Evolutionary conservation across 1,139 yeast genomes (phyloP), one percentile per base, ranked within the genome.

Genomic region (Geotrichum fermentans): DNA sequence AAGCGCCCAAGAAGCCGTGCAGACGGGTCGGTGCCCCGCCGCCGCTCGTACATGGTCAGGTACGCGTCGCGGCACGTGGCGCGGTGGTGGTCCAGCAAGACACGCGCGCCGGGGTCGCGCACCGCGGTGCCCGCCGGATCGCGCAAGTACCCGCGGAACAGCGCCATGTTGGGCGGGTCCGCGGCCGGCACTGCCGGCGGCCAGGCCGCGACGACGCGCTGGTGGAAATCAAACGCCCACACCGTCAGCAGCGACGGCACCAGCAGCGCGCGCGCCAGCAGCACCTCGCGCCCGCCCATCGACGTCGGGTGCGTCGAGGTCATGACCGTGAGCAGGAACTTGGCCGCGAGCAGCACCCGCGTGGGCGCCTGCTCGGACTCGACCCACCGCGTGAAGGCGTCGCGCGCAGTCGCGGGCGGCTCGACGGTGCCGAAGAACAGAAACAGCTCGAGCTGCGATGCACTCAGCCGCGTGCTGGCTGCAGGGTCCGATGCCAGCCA

Each of bases 381-480:
- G 7, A 30, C 24, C 49, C 49, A 45, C 2, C 14, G 16, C 1
- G 16, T 24, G 26, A 47, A 35, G 8, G 14, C 34, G 11, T 30
- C 28, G n/a, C 37, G n/a, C 8, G 24, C 40, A 3, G 22, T 13
- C n/a, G 8, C 21, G n/a, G 34, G 10, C 5, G 50, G 50, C 1
- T 30, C 16, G 21, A 32, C 16, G 14, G 50, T 47, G 10, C 46
- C 50, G 42, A 47, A 47, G 40, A 45, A 34, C 10, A 45, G 17
- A 29, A 17, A 45, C 17, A 30, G 33, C 24, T 45, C 49, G n/a
- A n/a, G n/a, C n/a, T n/a, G n/a, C n/a, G n/a, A n/a, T n/a, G n/a
- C n/a, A n/a, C n/a, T n/a, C n/a, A n/a, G n/a, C n/a, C n/a, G n/a
- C n/a, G n/a, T n/a, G n/a, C n/a, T n/a, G n/a, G n/a, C n/a, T n/a